These are phyloP conservation scores for Neurospora intermedia DNA, from an alignment of 495 filamentous ascomycete genomes.

Conservation along the genomic window DNA sequence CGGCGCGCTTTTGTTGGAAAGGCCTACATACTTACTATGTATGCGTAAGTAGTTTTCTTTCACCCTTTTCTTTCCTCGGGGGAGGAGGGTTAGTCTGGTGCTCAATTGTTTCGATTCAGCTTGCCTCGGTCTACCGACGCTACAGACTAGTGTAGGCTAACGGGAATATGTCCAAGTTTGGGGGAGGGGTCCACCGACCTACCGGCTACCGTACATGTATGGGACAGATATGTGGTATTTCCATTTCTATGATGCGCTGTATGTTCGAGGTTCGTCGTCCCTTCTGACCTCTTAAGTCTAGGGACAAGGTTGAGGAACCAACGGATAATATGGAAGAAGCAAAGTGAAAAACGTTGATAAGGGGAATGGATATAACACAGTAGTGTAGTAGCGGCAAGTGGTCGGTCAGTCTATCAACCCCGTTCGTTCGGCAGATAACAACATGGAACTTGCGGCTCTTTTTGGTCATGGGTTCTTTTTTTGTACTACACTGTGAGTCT, in stretches of 20 bases:
- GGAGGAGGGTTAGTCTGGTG: background rate
- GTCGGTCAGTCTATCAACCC: background rate
- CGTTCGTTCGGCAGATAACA: background rate
- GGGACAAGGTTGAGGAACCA: background rate
- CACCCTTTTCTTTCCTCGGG: background rate
- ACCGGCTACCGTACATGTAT: background rate
- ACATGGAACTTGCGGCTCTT: background rate
- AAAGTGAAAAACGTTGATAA: background rate
- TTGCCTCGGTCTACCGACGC: background rate
- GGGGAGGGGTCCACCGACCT: background rate
- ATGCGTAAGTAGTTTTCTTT: background rate
- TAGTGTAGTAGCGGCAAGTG: no score
- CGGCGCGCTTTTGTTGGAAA: background rate
- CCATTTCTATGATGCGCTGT: background rate
- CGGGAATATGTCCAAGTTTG: background rate
- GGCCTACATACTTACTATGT: background rate
- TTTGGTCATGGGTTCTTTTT: background rate
- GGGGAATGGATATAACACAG: no score
- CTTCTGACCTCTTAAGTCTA: background rate
- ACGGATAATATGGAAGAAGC: background rate
- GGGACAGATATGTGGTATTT: no score
- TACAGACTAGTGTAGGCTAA: background rate
- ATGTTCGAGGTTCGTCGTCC: background rate
- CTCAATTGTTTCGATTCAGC: background rate
- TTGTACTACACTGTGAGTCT: background rate